These are phyloP conservation scores for Fagus crenata DNA, from an alignment of 306 rosid species.

Conservation along the genomic window DNA sequence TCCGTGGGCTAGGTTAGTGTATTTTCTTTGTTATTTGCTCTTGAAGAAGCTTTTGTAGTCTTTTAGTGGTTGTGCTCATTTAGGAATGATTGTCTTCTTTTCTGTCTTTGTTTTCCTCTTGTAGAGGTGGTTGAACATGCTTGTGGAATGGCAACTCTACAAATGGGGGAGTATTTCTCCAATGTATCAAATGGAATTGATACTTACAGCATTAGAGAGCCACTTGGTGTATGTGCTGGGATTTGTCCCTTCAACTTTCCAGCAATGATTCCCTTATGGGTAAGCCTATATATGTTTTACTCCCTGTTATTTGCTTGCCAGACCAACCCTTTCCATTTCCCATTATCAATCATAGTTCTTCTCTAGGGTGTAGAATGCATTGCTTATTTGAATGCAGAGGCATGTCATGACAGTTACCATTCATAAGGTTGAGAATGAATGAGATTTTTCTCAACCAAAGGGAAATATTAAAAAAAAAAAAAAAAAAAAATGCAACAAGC, in stretches of 20 bases:
- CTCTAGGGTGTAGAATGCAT: background rate
- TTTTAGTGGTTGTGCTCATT: conserved; percentile 5
- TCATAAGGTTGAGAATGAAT: background rate
- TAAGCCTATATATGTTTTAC: conserved; percentile 33
- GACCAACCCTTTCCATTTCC: background rate
- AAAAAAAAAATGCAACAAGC: background rate
- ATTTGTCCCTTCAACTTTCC: conserved; percentile 99
- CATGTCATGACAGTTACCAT: background rate
- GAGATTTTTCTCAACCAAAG: background rate
- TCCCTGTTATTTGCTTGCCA: background rate
- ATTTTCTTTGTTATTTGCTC: conserved; percentile 11
- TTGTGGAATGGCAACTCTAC: conserved; percentile 91
- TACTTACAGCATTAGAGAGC: conserved; percentile 85
- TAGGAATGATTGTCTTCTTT: conserved; percentile 18
- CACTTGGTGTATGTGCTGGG: conserved; percentile 97
- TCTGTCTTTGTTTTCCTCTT: conserved; percentile 30
- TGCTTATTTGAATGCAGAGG: background rate
- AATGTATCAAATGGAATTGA: conserved; percentile 90
- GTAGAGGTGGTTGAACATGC: conserved; percentile 99
- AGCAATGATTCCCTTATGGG: conserved; percentile 99
- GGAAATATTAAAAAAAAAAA: background rate
- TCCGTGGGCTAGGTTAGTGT: conserved; percentile 88
- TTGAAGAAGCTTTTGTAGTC: conserved; percentile 7
- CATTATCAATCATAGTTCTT: background rate
- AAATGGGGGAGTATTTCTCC: conserved; percentile 91